Evolutionary conservation across 805 yeast genomes (phyloP), one percentile per base, ranked within the genome.

Genomic region (Ogataea nonfermentans): DNA sequence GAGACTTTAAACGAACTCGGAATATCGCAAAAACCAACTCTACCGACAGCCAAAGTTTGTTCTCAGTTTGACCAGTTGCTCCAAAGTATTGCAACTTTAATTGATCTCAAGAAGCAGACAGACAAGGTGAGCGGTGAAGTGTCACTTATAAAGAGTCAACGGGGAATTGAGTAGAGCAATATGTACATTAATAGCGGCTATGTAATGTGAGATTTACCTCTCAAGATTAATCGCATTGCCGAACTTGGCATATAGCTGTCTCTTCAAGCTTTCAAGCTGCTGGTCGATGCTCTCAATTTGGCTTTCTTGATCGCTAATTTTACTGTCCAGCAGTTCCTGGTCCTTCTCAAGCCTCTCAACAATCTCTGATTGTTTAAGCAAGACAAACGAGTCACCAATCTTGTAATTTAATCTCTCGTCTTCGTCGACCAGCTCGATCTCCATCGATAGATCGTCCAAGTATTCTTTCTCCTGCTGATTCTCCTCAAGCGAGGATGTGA

Each of bases 211-310:
- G 19, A 39, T 11, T 52, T 38, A 75, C 39, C 80, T 68, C 59
- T 91, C 99, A 33, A 91, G 67, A 59, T 90, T 90, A 57, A 91
- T 93, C 43, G 87, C 80, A 52, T 76, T 77, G 17, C 98, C 99
- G 57, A 91, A 93, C 61, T 85, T 88, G 12, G 86, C 87, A 56
- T 91, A 93, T 40, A 91, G 68, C n/a, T 70, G 71, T 24, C 76
- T 73, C 65, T 91, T 91, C 53, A 91, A 72, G 20, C 62, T 73
- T 8, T 62, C 61, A 61, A 91, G 68, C 43, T 74, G 66, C 3
- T 69, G 72, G 44, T 80, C 81, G 24, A 81, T 66, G 1, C 58
- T 68, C 2, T 70, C 76, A 24, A 84, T 67, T 43, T 72, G 58
- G 3, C 57, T 53, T 26, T 78, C 79, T 17, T 76, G 51, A 2